Conservation (phyloP, 352 stramenopile species). For the Phytophthora europaea region DNA sequence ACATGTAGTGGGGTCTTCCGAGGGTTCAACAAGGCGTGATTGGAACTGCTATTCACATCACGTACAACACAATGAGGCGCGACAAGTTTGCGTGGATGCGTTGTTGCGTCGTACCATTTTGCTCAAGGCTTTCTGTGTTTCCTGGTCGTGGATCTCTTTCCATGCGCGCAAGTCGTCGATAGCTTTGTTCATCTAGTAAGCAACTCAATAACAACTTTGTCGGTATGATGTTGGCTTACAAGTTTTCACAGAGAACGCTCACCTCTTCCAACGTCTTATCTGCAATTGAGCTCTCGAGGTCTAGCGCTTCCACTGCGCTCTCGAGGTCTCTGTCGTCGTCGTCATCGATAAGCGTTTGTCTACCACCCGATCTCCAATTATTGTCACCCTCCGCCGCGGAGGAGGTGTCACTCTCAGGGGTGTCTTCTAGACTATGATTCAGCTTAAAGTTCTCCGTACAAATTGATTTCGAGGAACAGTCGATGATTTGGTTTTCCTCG, state of each 20-base stretch:
- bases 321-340: slow-evolving; percentile 55
- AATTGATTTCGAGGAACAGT: not conserved
- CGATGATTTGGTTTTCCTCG: slow-evolving; percentile 14
- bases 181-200: slow-evolving; percentile 51
- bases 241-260: not conserved
- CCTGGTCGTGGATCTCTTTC: slow-evolving; percentile 44
- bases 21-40: not conserved
- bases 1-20: slow-evolving; percentile 1
- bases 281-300: slow-evolving; percentile 38
- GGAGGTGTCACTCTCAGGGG: slow-evolving; percentile 16
- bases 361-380: slow-evolving; percentile 14
- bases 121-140: slow-evolving; percentile 35
- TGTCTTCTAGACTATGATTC: slow-evolving; percentile 13
- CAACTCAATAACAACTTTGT: not conserved
- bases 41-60: not conserved
- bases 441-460: not conserved
- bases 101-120: slow-evolving; percentile 36
- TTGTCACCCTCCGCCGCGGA: slow-evolving; percentile 10
- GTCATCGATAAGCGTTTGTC: slow-evolving; percentile 34
- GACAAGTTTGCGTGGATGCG: not conserved
- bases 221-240: not conserved
- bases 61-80: not conserved
- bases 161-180: slow-evolving; percentile 53
- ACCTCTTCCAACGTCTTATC: slow-evolving; percentile 60
- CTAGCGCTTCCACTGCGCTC: slow-evolving; percentile 43